A percentile compares a stretch with the other conserved stretches of the same genome.
phyloP scores from a whole-genome alignment of 1,284 basidiomycete genomes.

The Takashimella koratensis region DNA sequence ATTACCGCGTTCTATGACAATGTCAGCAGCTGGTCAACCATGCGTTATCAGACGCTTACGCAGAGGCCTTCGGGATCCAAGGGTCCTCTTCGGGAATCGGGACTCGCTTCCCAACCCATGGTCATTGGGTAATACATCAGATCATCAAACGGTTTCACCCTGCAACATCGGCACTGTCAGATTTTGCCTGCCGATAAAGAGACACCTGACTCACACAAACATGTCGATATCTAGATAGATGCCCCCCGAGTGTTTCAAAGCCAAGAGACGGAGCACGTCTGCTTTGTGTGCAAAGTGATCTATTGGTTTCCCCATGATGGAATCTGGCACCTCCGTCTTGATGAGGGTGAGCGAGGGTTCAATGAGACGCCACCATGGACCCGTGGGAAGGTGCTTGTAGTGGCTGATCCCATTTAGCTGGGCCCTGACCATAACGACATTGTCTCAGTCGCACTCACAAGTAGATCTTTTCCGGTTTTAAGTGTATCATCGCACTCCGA shows the following conservation, averaged over 20 bases:
- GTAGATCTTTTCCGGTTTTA: conserved; percentile 47
- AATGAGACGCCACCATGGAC: conserved; percentile 48
- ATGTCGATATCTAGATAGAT: conserved; percentile 54
- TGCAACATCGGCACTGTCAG: conserved; percentile 12
- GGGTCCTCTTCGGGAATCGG: conserved; percentile 32
- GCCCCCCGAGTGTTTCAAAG: conserved; percentile 48
- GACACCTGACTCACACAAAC: conserved; percentile 37
- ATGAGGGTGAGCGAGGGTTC: conserved; percentile 42
- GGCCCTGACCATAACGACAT: neutral
- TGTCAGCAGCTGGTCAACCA: conserved; percentile 10
- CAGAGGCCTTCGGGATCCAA: conserved; percentile 48
- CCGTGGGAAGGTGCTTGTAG: conserved; percentile 45
- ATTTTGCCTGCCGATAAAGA: neutral
- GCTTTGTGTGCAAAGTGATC: conserved; percentile 49
- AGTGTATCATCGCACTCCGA: conserved; percentile 47
- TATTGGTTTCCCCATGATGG: conserved; percentile 34
- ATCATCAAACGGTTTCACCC: conserved; percentile 39
- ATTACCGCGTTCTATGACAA: conserved; percentile 51
- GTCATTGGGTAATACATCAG: conserved; percentile 47
- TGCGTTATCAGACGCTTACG: conserved; percentile 17
- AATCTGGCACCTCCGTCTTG: conserved; percentile 33
- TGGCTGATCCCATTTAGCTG: conserved; percentile 30
- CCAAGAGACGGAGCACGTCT: conserved; percentile 44
- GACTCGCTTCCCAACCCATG: conserved; percentile 50
- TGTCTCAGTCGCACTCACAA: conserved; percentile 48